A percentile compares a stretch with the other conserved stretches of the same genome.
Conservation (phyloP, 139 green algal species). For the Haematococcus lacustris region DNA sequence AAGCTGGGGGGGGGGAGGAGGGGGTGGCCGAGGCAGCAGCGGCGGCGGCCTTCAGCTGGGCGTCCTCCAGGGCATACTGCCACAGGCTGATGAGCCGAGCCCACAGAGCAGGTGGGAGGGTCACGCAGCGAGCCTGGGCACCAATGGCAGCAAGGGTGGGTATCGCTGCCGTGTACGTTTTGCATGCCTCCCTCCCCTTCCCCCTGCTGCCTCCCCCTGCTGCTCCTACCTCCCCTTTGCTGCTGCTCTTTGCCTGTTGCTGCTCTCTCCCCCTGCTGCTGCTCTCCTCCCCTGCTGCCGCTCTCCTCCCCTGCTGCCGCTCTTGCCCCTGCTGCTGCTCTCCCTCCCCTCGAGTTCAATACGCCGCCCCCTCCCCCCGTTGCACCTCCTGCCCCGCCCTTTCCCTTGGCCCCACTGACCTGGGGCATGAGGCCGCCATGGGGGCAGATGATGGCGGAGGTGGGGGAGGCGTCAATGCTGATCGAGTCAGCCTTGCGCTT, state of each 20-base stretch:
- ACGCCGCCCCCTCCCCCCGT: slow-evolving; percentile 36
- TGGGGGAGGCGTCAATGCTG: slow-evolving; percentile 23
- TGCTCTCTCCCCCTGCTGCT: background rate
- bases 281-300: no score
- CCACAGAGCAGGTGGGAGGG: background rate
- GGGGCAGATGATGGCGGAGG: slow-evolving; percentile 42
- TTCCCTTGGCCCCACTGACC: background rate
- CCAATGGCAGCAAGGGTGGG: background rate
- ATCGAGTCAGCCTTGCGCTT: slow-evolving; percentile 12
- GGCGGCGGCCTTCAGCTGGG: no score
- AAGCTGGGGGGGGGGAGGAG: no score
- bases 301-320: no score
- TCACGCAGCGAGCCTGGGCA: background rate
- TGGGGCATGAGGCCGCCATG: slow-evolving; percentile 48
- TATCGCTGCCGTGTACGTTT: background rate
- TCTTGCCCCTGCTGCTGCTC: slow-evolving; percentile 11
- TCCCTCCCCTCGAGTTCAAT: background rate
- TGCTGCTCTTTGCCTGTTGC: background rate
- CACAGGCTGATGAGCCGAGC: background rate
- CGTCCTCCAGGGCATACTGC: no score
- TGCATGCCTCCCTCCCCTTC: background rate
- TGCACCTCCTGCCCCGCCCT: slow-evolving; percentile 18
- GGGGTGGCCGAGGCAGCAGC: no score
- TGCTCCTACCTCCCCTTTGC: background rate
- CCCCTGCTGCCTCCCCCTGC: background rate